Conservation (phyloP, 495 filamentous ascomycete genomes). For the Cudoniella acicularis region DNA sequence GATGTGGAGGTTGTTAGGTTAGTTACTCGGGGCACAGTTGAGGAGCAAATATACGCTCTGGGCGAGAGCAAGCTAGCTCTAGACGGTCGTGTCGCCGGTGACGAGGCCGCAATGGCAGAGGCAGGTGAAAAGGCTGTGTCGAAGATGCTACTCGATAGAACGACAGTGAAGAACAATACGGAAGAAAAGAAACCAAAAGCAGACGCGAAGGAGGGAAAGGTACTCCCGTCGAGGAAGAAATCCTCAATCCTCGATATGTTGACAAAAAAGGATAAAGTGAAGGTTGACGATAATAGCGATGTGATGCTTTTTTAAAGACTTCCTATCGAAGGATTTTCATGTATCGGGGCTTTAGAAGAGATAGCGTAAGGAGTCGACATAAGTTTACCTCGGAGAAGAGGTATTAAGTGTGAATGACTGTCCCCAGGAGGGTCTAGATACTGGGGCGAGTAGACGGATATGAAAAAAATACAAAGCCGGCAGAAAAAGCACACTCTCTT, state of each 20-base stretch:
- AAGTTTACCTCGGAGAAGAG: too few species aligned
- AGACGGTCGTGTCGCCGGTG: slow-evolving; percentile 75
- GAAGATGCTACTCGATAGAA: slow-evolving; percentile 53
- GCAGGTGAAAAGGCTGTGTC: slow-evolving; percentile 61
- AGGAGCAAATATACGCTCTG: slow-evolving; percentile 86
- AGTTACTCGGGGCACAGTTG: slow-evolving; percentile 79
- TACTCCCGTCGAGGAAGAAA: slow-evolving; percentile 8
- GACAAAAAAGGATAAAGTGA: neutral
- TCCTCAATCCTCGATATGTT: slow-evolving; percentile 12
- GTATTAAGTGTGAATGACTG: too few species aligned
- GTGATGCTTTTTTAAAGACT: neutral
- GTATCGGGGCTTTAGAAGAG: too few species aligned
- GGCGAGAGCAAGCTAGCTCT: slow-evolving; percentile 91
- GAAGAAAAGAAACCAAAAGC: neutral
- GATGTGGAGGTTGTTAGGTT: slow-evolving; percentile 83
- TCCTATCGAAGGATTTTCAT: too few species aligned
- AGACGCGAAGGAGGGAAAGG: neutral
- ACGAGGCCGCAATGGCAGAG: slow-evolving; percentile 40
- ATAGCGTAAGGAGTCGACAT: too few species aligned
- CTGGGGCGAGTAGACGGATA: too few species aligned
- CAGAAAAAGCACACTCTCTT: too few species aligned
- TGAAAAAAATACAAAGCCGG: too few species aligned
- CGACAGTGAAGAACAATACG: neutral
- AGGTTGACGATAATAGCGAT: slow-evolving; percentile 2
- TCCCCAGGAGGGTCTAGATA: too few species aligned